Conservation (phyloP, 176 grass and related monocot genomes). For the Olyra latifolia region DNA sequence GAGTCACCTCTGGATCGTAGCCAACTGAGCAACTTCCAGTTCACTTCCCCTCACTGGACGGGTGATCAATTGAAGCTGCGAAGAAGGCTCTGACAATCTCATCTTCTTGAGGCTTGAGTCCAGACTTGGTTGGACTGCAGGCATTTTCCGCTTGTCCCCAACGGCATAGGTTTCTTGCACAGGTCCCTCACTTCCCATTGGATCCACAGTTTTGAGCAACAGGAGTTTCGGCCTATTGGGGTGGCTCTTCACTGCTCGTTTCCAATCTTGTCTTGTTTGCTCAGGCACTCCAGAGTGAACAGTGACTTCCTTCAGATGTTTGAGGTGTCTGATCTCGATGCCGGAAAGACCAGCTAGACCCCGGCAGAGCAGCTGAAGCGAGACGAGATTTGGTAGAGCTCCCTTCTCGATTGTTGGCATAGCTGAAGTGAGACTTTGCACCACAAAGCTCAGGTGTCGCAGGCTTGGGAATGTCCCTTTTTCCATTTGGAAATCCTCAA, state of each 20-base stretch:
- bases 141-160: too few relatives aligned
- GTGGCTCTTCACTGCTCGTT: conserved; percentile 13
- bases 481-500: neutral
- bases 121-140: too few relatives aligned
- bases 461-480: neutral
- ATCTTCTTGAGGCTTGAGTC: too few relatives aligned
- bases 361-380: neutral
- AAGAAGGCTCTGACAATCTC: too few relatives aligned
- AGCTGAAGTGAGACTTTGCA: neutral
- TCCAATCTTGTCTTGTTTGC: neutral
- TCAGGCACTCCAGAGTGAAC: neutral
- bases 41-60: too few relatives aligned
- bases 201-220: neutral
- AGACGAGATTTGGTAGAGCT: conserved; percentile 6
- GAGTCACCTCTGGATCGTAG: too few relatives aligned
- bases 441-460: neutral
- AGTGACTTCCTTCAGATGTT: neutral
- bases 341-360: neutral
- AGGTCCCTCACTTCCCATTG: too few relatives aligned
- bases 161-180: too few relatives aligned
- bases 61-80: too few relatives aligned
- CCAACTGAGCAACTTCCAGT: too few relatives aligned
- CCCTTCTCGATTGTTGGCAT: conserved; percentile 5
- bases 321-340: neutral
- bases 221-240: conserved; percentile 7